A percentile compares a stretch with the other conserved stretches of the same genome.
These are phyloP conservation scores for Lentinula detonsa DNA, from an alignment of 768 basidiomycete species.

Conservation along the genomic window DNA sequence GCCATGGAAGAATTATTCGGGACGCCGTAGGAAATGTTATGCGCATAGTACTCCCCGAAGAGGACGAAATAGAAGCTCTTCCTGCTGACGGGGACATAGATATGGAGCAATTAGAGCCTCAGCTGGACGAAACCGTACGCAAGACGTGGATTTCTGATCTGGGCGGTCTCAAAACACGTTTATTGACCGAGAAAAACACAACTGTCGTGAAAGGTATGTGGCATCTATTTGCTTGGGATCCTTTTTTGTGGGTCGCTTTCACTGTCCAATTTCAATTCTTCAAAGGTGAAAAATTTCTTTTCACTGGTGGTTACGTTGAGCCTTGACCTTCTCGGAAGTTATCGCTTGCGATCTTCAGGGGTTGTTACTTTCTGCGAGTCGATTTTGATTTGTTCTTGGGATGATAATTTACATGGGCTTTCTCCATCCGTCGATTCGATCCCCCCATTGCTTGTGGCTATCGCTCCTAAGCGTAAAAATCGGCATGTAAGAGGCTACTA, in stretches of 20 bases:
- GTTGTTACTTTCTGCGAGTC: too few relatives aligned
- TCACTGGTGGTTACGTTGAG: not conserved
- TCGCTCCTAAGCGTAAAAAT: slow-evolving; percentile 2
- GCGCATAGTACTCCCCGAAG: slow-evolving; percentile 59
- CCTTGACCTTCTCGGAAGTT: not conserved
- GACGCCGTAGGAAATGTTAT: slow-evolving; percentile 75
- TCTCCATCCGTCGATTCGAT: not conserved
- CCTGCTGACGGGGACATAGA: slow-evolving; percentile 19
- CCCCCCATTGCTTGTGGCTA: not conserved
- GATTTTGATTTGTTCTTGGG: too few relatives aligned
- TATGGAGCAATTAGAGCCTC: slow-evolving; percentile 36
- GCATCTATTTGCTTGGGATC: not conserved
- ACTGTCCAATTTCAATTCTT: not conserved
- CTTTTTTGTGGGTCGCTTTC: not conserved
- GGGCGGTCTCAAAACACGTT: slow-evolving; percentile 20
- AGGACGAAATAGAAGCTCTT: slow-evolving; percentile 28
- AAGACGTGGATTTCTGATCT: slow-evolving; percentile 35
- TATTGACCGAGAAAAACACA: slow-evolving; percentile 14
- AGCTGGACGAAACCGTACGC: slow-evolving; percentile 24
- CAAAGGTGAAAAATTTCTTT: not conserved
- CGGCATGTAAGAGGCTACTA: not conserved
- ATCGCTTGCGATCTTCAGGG: not conserved
- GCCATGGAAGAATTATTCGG: slow-evolving; percentile 77
- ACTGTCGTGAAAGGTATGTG: slow-evolving; percentile 36
- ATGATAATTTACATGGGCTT: too few relatives aligned